Evolutionary conservation across 331 rosid genomes (phyloP).

Genomic region (Erythrophleum ivorense): DNA sequence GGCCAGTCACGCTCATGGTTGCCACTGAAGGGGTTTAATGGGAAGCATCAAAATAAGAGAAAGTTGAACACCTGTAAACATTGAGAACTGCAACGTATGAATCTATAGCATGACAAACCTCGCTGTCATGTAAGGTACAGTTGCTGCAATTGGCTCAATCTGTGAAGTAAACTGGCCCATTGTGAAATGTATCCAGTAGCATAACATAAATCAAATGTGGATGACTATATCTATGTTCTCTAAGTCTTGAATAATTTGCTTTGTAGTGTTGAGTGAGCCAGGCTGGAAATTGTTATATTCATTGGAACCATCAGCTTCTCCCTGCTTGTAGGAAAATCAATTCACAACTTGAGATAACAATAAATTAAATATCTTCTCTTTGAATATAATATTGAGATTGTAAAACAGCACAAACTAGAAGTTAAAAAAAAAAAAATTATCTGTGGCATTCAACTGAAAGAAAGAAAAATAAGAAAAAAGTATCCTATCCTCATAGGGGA

Average conservation of each 20-base stretch:
- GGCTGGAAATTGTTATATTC: conserved; percentile 85
- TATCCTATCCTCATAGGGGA: not conserved
- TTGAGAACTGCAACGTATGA: not conserved
- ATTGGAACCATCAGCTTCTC: conserved; percentile 95
- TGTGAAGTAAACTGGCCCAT: conserved; percentile 97
- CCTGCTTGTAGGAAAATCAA: conserved; percentile 55
- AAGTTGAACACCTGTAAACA: conserved; percentile 3
- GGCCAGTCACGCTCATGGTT: conserved; percentile 99
- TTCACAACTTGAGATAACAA: conserved; percentile 14
- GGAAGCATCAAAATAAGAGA: conserved; percentile 35
- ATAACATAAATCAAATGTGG: conserved; percentile 85
- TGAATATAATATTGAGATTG: not conserved
- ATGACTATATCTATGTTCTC: conserved; percentile 78
- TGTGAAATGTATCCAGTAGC: conserved; percentile 96
- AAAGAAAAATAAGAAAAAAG: not conserved
- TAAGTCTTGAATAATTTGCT: conserved; percentile 71
- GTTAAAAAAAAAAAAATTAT: no score
- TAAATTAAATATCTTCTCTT: conserved; percentile 14
- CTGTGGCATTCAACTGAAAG: not conserved
- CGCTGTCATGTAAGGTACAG: conserved; percentile 90
- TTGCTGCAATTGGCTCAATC: conserved; percentile 90
- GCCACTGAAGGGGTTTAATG: conserved; percentile 59
- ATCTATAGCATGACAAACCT: conserved; percentile 51
- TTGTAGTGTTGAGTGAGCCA: conserved; percentile 86
- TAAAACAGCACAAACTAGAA: not conserved